Conservation (phyloP, 1,284 basidiomycete species). For the Cutaneotrichosporon sp. region DNA sequence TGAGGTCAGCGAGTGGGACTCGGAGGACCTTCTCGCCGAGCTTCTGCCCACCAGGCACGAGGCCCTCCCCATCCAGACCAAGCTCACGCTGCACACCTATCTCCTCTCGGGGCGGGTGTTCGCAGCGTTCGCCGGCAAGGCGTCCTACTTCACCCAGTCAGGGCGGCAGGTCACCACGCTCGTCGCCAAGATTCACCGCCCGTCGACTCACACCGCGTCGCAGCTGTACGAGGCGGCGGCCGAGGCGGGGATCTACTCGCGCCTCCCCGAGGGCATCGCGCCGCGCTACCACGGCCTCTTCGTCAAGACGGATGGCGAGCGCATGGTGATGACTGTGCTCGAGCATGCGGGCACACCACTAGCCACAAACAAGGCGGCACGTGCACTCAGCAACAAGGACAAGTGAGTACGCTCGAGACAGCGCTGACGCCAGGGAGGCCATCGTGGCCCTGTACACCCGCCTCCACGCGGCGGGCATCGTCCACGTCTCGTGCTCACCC, state of each 20-base stretch:
- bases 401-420: background rate
- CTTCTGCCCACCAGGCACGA: background rate
- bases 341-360: background rate
- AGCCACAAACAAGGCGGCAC: background rate
- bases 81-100: background rate
- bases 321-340: background rate
- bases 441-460: background rate
- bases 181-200: background rate
- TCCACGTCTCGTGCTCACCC: slow-evolving; percentile 2
- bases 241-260: background rate
- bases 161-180: background rate
- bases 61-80: no score
- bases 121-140: background rate
- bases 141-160: background rate
- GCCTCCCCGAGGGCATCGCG: background rate
- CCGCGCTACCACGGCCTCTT: background rate
- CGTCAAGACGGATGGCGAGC: background rate
- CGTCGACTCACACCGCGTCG: background rate
- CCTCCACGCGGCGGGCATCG: slow-evolving; percentile 5
- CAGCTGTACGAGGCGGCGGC: background rate
- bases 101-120: slow-evolving; percentile 1
- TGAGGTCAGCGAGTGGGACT: background rate
- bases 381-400: background rate
- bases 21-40: background rate
- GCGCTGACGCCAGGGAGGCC: background rate